phyloP scores from a whole-genome alignment of 2,329 filamentous ascomycete species.

The Diaporthe caulivora region DNA sequence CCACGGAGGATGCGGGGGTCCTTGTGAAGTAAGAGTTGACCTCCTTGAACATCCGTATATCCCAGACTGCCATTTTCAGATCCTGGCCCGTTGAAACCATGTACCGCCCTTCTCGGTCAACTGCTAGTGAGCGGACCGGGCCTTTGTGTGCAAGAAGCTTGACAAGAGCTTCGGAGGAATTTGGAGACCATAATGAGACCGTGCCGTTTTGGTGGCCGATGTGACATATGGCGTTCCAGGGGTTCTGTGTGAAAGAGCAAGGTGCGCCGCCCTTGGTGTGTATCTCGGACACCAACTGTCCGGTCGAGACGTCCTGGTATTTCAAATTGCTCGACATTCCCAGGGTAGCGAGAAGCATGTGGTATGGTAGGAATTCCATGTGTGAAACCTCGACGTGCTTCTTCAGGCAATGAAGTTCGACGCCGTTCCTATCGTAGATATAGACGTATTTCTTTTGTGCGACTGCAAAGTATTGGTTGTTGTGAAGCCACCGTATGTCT shows the following conservation, averaged over 20 bases:
- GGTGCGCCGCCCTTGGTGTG: constrained; percentile 88
- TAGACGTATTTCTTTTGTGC: constrained; percentile 97
- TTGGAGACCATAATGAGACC: constrained; percentile 96
- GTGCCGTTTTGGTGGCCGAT: constrained; percentile 95
- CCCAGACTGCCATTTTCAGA: constrained; percentile 93
- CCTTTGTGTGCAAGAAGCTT: constrained; percentile 92
- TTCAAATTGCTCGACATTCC: constrained; percentile 87
- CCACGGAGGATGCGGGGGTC: constrained; percentile 83
- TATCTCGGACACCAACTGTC: constrained; percentile 87
- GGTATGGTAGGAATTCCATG: constrained; percentile 96
- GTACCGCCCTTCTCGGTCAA: constrained; percentile 92
- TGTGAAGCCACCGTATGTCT: constrained; percentile 92
- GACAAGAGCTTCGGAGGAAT: constrained; percentile 85
- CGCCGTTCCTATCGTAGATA: constrained; percentile 92
- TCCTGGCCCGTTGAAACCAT: constrained; percentile 96
- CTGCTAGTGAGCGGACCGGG: constrained; percentile 85
- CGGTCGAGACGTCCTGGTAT: constrained; percentile 96
- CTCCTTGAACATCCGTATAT: constrained; percentile 93
- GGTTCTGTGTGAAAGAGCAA: constrained; percentile 87
- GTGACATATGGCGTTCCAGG: constrained; percentile 91
- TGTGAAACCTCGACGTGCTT: constrained; percentile 92
- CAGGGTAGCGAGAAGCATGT: constrained; percentile 91
- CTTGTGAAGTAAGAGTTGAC: constrained; percentile 90
- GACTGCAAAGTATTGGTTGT: constrained; percentile 93
- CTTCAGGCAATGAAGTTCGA: constrained; percentile 91